Base-by-base conservation (phyloP, 163 green algal genomes). In the Chlamydomonas reinhardtii region DNA sequence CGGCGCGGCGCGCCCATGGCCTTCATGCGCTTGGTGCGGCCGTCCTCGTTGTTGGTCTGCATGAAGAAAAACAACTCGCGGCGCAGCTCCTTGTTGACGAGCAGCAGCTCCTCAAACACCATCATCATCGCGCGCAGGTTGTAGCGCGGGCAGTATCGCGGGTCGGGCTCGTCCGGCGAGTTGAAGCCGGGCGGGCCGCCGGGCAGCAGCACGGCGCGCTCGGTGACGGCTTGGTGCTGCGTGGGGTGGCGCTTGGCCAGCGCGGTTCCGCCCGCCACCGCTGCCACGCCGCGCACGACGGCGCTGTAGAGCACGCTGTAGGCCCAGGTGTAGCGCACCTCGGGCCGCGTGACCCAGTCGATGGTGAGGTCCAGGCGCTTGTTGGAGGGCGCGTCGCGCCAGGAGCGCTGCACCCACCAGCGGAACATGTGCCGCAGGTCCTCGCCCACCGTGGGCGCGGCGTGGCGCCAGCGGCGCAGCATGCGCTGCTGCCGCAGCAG, bases 241-340 rank as follows among this genome's bases (percentile, higher is more conserved):
- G 59, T 73, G 24, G 81, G 81, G 72, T 87, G 81, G 27, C 70
- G 56, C 24, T 37, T 35, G 24, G 81, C 81, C 35, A 87, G 71
- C 25, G 81, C 43, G 52, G 25, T 3, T 6, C 81, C 81, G 71
- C 70, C 70, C 35, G 70, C 43, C 59, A 74, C 34, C 35, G 81
- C 81, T 52, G 79, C 79, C 25, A 87, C 81, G 59, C 70, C 74
- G 34, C 81, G 56, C 52, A 87, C 81, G 29, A 87, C 59, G 20
- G 59, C 81, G 59, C 32, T 87, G 81, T 87, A 87, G 24, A 87
- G 61, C 56, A 48, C 69, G 70, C 71, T n/a, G 35, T 87, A 87
- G 34, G 70, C 70, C 81, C 81, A 87, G 59, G 56, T 81, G 70
- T 87, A 80, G 20, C 71, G 70, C 29, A 87, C 81, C 59, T 80